Evolutionary conservation across 176 grass and related monocot species (phyloP), one percentile per base, ranked within the genome.

Genomic region (Stipa capillata): DNA sequence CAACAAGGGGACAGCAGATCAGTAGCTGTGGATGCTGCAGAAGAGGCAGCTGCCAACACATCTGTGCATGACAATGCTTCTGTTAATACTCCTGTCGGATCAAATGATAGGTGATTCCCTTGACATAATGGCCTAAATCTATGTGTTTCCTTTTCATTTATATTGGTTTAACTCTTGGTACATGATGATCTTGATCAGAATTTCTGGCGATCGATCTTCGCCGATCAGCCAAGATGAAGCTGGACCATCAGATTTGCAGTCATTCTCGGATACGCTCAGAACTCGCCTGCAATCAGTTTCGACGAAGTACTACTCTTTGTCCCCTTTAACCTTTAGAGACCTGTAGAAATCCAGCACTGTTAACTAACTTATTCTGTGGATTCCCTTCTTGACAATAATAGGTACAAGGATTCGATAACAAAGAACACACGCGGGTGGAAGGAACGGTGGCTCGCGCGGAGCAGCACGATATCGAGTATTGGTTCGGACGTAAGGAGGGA

Each of bases 341-440:
- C 42, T 31, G 47, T 31, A 8, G 16, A 48, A 70, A 32, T 31
- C 24, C 43, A 48, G 23, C 67, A 47, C 10, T 69, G 8, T 47
- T 70, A 70, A n/a, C 16, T 17, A 48, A 70, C 67, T 49, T 70
- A 31, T n/a, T 70, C 48, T 70, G 67, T 28, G 42, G 42, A 11
- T 28, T 48, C 25, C 15, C 8, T 47, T n/a, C n/a, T n/a, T 49
- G 42, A 20, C 39, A 14, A 18, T 80, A 16, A 72, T 61, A 95
- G 93, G 62, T 95, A 89, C 62, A 94, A 89, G 76, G 92, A 94
- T 41, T 94, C 93, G 27, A 83, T 92, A 74, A 90, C 84, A 12
- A 92, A 87, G 23, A 95, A 82, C 50, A 92, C 89, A 2, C 80
- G 81, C 5, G 87, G 87, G 24, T 90, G 89, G 93, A 95, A 86